Evolutionary conservation across 2,329 filamentous ascomycete genomes (phyloP).

Genomic region (Delphinella strobiligena): DNA sequence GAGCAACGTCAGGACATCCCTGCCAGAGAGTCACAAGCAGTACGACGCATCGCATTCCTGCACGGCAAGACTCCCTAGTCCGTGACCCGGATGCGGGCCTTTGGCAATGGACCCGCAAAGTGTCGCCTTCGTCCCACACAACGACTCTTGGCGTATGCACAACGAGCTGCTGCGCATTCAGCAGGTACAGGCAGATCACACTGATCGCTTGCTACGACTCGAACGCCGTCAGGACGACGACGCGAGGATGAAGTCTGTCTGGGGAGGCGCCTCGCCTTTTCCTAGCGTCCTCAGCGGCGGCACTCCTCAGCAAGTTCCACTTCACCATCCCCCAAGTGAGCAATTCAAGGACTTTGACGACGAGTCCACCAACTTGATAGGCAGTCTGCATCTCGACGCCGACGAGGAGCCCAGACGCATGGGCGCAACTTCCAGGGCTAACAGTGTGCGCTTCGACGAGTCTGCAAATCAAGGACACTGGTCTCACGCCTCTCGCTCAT

Average conservation of each 20-base stretch:
- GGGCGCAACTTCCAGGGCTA: slow-evolving; percentile 80
- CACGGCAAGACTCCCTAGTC: too few relatives aligned
- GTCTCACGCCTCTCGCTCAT: slow-evolving; percentile 70
- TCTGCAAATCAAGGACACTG: slow-evolving; percentile 87
- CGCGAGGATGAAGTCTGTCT: slow-evolving; percentile 66
- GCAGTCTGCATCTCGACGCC: slow-evolving; percentile 70
- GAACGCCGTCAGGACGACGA: slow-evolving; percentile 53
- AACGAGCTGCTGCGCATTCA: slow-evolving; percentile 50
- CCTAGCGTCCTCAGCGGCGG: slow-evolving; percentile 72
- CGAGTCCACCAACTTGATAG: slow-evolving; percentile 66
- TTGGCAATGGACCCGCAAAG: slow-evolving; percentile 49
- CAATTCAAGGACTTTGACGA: slow-evolving; percentile 87
- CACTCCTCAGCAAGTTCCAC: slow-evolving; percentile 69
- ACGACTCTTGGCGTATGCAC: slow-evolving; percentile 54
- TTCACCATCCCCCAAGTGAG: slow-evolving; percentile 68
- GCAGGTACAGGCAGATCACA: slow-evolving; percentile 47
- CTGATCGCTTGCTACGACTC: slow-evolving; percentile 47
- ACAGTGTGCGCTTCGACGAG: slow-evolving; percentile 95
- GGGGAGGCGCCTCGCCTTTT: slow-evolving; percentile 76
- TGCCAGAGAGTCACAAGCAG: too few relatives aligned
- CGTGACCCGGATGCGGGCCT: slow-evolving; percentile 1
- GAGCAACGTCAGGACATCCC: too few relatives aligned
- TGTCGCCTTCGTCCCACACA: slow-evolving; percentile 45
- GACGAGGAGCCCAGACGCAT: slow-evolving; percentile 78
- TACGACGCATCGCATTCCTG: too few relatives aligned